Evolutionary conservation across 2,329 filamentous ascomycete species (phyloP).

Genomic region (Penicillium aurantiogriseum): DNA sequence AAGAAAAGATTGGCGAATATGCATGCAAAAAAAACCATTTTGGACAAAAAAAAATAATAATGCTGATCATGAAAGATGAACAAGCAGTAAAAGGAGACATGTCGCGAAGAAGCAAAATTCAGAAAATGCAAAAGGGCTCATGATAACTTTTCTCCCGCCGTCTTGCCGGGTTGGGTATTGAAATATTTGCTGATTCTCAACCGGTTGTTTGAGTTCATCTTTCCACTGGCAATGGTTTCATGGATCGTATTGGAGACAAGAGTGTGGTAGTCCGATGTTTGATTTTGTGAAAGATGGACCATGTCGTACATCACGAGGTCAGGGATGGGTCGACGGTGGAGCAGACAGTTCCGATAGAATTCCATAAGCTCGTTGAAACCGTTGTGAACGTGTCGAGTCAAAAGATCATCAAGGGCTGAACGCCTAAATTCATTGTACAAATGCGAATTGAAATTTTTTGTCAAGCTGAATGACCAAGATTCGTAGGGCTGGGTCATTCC

Average conservation of each 20-base stretch:
- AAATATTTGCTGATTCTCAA: constrained; percentile 30
- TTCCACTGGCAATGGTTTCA: constrained; percentile 39
- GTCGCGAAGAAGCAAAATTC: constrained; percentile 13
- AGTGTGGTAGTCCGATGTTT: neutral
- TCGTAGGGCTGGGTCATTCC: constrained; percentile 66
- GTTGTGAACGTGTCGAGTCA: constrained; percentile 49
- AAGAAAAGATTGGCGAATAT: constrained; percentile 17
- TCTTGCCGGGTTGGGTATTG: constrained; percentile 12
- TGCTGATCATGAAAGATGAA: constrained; percentile 22
- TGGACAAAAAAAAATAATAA: constrained; percentile 15
- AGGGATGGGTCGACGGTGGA: constrained; percentile 52
- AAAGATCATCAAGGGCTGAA: constrained; percentile 64
- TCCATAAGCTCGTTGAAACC: constrained; percentile 64
- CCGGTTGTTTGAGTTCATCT: constrained; percentile 53
- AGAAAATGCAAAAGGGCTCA: constrained; percentile 19
- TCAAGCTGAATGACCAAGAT: constrained; percentile 72
- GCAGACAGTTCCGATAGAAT: constrained; percentile 62
- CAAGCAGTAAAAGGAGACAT: constrained; percentile 6
- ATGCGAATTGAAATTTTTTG: constrained; percentile 68
- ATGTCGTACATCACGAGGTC: constrained; percentile 56
- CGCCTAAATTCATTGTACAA: constrained; percentile 75
- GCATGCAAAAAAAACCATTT: constrained; percentile 17
- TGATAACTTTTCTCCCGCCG: constrained; percentile 38
- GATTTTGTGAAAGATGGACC: constrained; percentile 51
- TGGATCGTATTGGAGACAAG: constrained; percentile 2